phyloP scores from a whole-genome alignment of 2,329 filamentous ascomycete species.

The Aspergillus arachidicola region DNA sequence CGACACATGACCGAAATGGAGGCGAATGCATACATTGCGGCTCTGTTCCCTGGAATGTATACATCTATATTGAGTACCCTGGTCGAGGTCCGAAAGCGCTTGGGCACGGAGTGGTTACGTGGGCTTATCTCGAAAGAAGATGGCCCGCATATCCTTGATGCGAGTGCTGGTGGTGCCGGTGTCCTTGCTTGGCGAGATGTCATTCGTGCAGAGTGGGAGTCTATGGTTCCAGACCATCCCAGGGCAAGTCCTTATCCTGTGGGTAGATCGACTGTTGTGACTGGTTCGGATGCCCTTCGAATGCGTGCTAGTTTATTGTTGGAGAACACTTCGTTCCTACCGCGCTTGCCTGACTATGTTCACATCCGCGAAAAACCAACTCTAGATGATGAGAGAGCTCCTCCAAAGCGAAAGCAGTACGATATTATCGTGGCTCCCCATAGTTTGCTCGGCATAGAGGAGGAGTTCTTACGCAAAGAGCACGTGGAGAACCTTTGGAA shows the following conservation, averaged over 20 bases:
- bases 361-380: conserved; percentile 61
- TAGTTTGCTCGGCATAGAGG: conserved; percentile 72
- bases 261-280: conserved; percentile 79
- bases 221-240: conserved; percentile 56
- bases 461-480: conserved; percentile 75
- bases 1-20: conserved; percentile 63
- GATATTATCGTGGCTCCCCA: conserved; percentile 92
- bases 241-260: conserved; percentile 45
- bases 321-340: conserved; percentile 88
- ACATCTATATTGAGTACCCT: conserved; percentile 59
- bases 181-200: conserved; percentile 70
- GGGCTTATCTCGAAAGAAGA: conserved; percentile 57
- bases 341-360: conserved; percentile 84
- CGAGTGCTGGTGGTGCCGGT: conserved; percentile 63
- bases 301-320: conserved; percentile 75
- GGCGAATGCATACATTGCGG: conserved; percentile 60
- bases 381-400: conserved; percentile 58
- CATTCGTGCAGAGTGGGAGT: conserved; percentile 76
- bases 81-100: conserved; percentile 61
- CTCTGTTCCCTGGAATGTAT: conserved; percentile 64
- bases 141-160: conserved; percentile 62
- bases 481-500: conserved; percentile 89
- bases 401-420: conserved; percentile 72
- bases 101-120: conserved; percentile 63
- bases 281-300: conserved; percentile 73